Base-by-base conservation (phyloP, 2,329 filamentous ascomycete species). In the Fusarium euwallaceae region DNA sequence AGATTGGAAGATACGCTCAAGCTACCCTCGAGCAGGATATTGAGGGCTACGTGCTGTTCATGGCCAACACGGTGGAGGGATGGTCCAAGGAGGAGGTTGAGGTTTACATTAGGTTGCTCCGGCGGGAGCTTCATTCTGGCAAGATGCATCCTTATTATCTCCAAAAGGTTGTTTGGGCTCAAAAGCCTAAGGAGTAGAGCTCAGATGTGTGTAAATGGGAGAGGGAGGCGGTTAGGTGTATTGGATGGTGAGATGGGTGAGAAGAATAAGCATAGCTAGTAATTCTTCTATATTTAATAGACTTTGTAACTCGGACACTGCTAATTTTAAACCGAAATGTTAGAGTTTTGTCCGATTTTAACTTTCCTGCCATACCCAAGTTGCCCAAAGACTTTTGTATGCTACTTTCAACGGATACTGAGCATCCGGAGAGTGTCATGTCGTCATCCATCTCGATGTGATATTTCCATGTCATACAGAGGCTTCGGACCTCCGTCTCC, bases 11-110 rank as follows among this genome's bases (percentile, higher is more conserved):
- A 14, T 76, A 66, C 51, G 68, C 69, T 0, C 75, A 75, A 2
- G 72, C 65, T n/a, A 65, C 69, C 0, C 69, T 78, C 7, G 75
- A 77, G 60, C 66, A 66, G 32, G 76, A 78, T 10, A 70, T 72
- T 0, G 74, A 77, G 8, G 77, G 76, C 0, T 72, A 75, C 1
- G 67, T 78, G 0, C 34, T 75, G 1, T 78, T 75, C 63, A 73
- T 78, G 67, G 75, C 75, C 0, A 72, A 65, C 10, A 69, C 70
- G 0, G 59, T 80, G 0, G 72, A 71, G 5, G 70, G 74, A 0
- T 80, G 78, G 76, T 65, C 69, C 0, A 72, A 64, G 2, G 65
- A 56, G 1, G 70, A 79, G 66, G 66, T 80, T 0, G 51, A 73
- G 22, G 67, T 73, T 3, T 76, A 77, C 22, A 73, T 76, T 2